phyloP scores from a whole-genome alignment of 495 filamentous ascomycete genomes.

The Collariella sp. region DNA sequence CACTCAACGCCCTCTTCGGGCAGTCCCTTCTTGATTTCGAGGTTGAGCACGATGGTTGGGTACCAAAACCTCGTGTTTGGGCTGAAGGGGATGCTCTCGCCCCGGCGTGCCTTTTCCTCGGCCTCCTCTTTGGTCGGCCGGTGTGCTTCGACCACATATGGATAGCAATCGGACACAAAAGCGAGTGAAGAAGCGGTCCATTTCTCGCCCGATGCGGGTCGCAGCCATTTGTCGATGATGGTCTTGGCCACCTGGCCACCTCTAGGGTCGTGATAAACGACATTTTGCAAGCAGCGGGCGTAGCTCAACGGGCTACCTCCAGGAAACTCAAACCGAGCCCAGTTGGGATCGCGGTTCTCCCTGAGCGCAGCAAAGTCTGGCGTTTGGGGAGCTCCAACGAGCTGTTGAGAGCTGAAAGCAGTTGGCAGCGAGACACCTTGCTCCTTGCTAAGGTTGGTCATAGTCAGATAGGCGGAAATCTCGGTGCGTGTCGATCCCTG shows the following conservation, averaged over 20 bases:
- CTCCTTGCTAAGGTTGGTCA: constrained; percentile 52
- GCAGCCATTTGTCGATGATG: constrained; percentile 59
- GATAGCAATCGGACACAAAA: constrained; percentile 49
- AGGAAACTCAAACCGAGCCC: constrained; percentile 29
- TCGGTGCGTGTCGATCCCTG: constrained; percentile 17
- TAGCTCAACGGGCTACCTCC: constrained; percentile 42
- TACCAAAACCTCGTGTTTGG: constrained; percentile 51
- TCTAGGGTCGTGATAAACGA: constrained; percentile 49
- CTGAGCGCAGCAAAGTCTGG: constrained; percentile 33
- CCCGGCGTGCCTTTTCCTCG: neutral
- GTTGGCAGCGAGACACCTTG: constrained; percentile 49
- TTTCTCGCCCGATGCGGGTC: constrained; percentile 39
- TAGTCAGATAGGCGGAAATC: constrained; percentile 56
- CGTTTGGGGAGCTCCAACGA: constrained; percentile 35
- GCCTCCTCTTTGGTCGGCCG: constrained; percentile 10
- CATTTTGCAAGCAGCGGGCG: constrained; percentile 41
- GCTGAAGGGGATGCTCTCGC: constrained; percentile 9
- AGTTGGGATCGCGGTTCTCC: constrained; percentile 34
- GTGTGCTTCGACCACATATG: constrained; percentile 24
- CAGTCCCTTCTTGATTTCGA: constrained; percentile 58
- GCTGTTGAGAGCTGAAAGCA: constrained; percentile 28
- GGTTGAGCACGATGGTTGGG: constrained; percentile 62
- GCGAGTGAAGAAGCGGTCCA: constrained; percentile 50
- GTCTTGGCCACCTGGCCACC: constrained; percentile 32
- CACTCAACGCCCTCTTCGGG: constrained; percentile 53